Conservation (phyloP, 768 basidiomycete genomes). For the Amylocystis lapponica region DNA sequence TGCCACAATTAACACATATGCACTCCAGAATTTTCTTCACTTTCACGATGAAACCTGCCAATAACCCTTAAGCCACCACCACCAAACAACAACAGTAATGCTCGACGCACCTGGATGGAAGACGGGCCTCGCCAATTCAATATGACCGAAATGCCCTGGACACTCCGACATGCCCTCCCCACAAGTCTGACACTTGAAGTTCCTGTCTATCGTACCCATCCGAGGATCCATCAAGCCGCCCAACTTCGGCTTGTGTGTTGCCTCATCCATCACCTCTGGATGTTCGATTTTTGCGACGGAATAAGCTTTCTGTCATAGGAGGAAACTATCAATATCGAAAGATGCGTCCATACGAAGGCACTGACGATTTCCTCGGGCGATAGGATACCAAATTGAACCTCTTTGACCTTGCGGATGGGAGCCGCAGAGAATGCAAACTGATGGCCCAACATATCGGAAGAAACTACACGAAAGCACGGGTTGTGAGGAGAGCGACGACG, state of each 20-base stretch:
- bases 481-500: constrained; percentile 6
- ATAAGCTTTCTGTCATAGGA: constrained; percentile 79
- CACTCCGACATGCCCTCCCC: constrained; percentile 99
- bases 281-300: constrained; percentile 98
- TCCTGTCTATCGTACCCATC: constrained; percentile 96
- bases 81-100: neutral
- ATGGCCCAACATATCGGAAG: constrained; percentile 67
- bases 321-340: constrained; percentile 9
- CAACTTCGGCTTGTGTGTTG: constrained; percentile 81
- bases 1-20: constrained; percentile 98
- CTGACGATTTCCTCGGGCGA: constrained; percentile 98
- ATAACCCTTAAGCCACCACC: too few relatives aligned
- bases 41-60: constrained; percentile 89
- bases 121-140: constrained; percentile 94
- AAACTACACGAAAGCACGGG: constrained; percentile 12
- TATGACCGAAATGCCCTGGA: constrained; percentile 98
- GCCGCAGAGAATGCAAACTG: constrained; percentile 91
- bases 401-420: constrained; percentile 91
- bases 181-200: constrained; percentile 99
- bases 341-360: constrained; percentile 14
- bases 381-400: constrained; percentile 98
- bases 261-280: constrained; percentile 98
- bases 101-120: constrained; percentile 82
- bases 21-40: constrained; percentile 99
- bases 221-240: constrained; percentile 97